phyloP scores from a whole-genome alignment of 805 yeast genomes.

The Starmerella tilneyi region DNA sequence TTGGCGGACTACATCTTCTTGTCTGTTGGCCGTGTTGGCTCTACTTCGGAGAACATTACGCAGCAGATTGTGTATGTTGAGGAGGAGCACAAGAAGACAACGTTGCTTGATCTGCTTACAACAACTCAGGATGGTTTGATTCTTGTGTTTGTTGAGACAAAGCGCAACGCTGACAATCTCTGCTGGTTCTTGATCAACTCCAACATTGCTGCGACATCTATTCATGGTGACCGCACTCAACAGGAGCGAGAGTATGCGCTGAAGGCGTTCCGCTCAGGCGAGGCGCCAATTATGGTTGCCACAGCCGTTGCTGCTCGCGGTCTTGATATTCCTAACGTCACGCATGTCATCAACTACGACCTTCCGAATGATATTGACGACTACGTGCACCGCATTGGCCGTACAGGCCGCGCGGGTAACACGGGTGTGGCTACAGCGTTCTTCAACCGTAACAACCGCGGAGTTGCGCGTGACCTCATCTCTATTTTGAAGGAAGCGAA shows the following conservation, averaged over 20 bases:
- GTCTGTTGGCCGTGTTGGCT: conserved; percentile 98
- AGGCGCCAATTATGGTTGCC: conserved; percentile 90
- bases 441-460: conserved; percentile 90
- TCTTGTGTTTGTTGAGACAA: conserved; percentile 92
- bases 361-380: conserved; percentile 95
- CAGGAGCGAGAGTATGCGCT: conserved; percentile 95
- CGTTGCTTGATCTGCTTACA: conserved; percentile 73
- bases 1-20: conserved; percentile 89
- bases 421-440: conserved; percentile 97
- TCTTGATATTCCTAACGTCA: conserved; percentile 97
- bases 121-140: conserved; percentile 73
- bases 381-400: conserved; percentile 98
- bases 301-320: conserved; percentile 99
- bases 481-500: conserved; percentile 89
- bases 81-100: conserved; percentile 82
- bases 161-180: conserved; percentile 94
- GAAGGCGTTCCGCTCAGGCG: conserved; percentile 84
- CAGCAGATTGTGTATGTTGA: conserved; percentile 90
- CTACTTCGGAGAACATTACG: conserved; percentile 96
- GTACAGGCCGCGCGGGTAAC: conserved; percentile 99
- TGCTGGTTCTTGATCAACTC: conserved; percentile 84
- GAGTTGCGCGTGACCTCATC: conserved; percentile 75
- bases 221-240: conserved; percentile 99
- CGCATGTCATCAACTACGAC: conserved; percentile 95
- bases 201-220: conserved; percentile 93